Evolutionary conservation across 2,329 filamentous ascomycete species (phyloP), one percentile per base, ranked within the genome.

Genomic region (Aspergillus thermomutatus): DNA sequence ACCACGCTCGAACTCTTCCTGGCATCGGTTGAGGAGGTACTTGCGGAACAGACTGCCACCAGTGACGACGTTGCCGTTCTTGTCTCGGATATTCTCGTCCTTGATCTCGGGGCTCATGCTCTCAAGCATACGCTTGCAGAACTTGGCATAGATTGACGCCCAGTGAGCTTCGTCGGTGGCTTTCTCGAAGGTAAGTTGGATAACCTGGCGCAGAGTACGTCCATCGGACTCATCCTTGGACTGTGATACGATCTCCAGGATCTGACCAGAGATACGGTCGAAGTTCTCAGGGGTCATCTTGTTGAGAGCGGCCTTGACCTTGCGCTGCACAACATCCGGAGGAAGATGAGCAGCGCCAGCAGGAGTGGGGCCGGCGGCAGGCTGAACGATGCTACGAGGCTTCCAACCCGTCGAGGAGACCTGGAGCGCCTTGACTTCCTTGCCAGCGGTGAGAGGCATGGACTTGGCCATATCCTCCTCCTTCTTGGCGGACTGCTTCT

Each of bases 201-300:
- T 99, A 70, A 99, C 93, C 77, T 99, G 94, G 68, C 94, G 90
- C 51, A 99, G 83, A 7, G 94, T 97, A 57, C 93, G 90, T 47
- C 94, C 94, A 69, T 99, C 94, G 23, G 85, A 85, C 79, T 99
- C 94, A 67, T 96, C 89, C 83, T 96, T 96, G 53, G 93, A 97
- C 74, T 99, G 94, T 23, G 86, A 89, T 27, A 93, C 92, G 72
- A 99, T 99, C 53, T 87, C 83, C 28, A 99, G 83, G 60, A 99
- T 96, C 75, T 97, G 92, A 60, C 92, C 90, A 6, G 94, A 86
- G 65, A 99, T 96, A 79, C 88, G 92, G 73, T 96, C 92, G 69
- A 99, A 99, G 72, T 97, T 99, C 79, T 99, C 94, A 0, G 94
- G 94, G 0, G 94, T 97, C 94, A 99, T 97, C 88, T 99, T 99